Percentiles rank a stretch among this genome's conserved stretches.
Conservation (phyloP, 1,284 basidiomycete species). For the Phlebopus sp. region DNA sequence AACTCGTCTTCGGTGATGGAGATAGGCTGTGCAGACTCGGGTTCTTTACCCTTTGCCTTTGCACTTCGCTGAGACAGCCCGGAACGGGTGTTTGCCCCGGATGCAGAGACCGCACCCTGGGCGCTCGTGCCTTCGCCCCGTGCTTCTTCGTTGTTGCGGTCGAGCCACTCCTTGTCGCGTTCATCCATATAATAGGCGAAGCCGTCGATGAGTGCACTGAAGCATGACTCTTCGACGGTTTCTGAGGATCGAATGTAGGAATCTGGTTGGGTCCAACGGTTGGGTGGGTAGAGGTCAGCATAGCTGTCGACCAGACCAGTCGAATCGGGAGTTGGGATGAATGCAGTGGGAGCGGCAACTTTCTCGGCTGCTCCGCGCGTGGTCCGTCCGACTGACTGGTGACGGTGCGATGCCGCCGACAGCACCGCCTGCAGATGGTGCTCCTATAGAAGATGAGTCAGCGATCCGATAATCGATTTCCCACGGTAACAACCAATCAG, state of each 20-base stretch:
- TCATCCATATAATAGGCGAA: constrained; percentile 96
- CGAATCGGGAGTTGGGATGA: constrained; percentile 91
- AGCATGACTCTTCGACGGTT: constrained; percentile 79
- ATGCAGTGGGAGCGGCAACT: constrained; percentile 55
- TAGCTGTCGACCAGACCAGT: constrained; percentile 79
- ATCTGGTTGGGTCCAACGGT: constrained; percentile 72
- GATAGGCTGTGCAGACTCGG: constrained; percentile 58
- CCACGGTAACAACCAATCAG: constrained; percentile 47
- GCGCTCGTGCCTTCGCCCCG: constrained; percentile 82
- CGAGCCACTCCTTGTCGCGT: constrained; percentile 92
- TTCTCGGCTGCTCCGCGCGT: constrained; percentile 45
- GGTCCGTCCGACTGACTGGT: constrained; percentile 41
- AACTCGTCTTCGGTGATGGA: constrained; percentile 87
- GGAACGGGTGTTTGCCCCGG: constrained; percentile 45
- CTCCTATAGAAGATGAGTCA: constrained; percentile 73
- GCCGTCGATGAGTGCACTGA: constrained; percentile 57
- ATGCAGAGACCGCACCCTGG: constrained; percentile 60
- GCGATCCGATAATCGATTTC: constrained; percentile 55
- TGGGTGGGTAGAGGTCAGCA: constrained; percentile 66
- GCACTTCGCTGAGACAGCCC: constrained; percentile 59
- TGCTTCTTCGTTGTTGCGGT: constrained; percentile 86
- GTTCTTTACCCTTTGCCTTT: constrained; percentile 78
- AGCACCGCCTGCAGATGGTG: constrained; percentile 89
- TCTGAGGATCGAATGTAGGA: constrained; percentile 86
- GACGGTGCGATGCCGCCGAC: constrained; percentile 65